Base-by-base conservation (phyloP, 768 basidiomycete genomes). In the Coprinopsis marcescibilis region DNA sequence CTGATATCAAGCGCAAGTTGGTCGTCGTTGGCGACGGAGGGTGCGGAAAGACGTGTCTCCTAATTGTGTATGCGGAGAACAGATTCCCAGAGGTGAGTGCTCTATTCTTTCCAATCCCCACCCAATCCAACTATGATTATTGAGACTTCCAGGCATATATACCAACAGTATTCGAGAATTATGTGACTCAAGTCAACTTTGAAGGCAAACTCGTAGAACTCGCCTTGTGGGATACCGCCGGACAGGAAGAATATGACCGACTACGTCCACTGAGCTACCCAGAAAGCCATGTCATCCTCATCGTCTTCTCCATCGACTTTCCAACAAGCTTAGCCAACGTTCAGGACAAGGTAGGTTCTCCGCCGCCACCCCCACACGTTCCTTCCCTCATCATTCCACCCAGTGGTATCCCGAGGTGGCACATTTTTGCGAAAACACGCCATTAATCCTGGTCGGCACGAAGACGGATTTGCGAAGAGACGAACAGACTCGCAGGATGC, bases 181-280 rank as follows among this genome's bases (percentile, higher is more conserved):
- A 92, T 58, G 88, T 91, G 46, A 90, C 88, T 11, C 82, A 87
- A 53, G 85, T 93, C 29, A 72, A 80, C 40, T 90, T 85, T 57
- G 91, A 94, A 20, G 83, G 85, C 46, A 93, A 92, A 66, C 71
- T 88, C 15, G 82, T 99, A 51, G 91, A 96, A 60, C 78, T 99
- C 34, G 95, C 96, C n/a, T 74, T 99, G 14, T 99, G 95, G 92
- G 93, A 97, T 66, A 97, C 93, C 1, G 93, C 93, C 1, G 93
- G 93, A 21, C 93, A 96, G 64, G 93, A 97, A 67, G 93, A 97
- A 69, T 97, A 96, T 65, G 91, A 94, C 64, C 77, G 88, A 52
- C 75, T 93, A 46, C 76, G 89, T 54, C 88, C 89, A 15, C 72
- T 92, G 52, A 87, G 84, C 62, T 91, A 92, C 56, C 88, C 89